Base-by-base conservation (phyloP, 2,329 filamentous ascomycete genomes). In the Escovopsis weberi region DNA sequence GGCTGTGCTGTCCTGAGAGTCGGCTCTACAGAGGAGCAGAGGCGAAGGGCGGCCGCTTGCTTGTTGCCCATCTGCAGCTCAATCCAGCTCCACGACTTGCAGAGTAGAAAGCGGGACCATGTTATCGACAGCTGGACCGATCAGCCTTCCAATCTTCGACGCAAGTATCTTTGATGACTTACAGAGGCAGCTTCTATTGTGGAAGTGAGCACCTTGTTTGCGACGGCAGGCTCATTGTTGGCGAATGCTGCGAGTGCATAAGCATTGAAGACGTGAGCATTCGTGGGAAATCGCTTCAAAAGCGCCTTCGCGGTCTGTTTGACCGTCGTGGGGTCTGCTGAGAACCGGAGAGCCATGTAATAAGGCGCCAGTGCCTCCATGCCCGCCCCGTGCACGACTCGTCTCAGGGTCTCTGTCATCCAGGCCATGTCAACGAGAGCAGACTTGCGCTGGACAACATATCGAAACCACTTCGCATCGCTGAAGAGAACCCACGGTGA, bases 181-280 rank as follows among this genome's bases (percentile, higher is more conserved):
- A 63, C 62, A 36, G 53, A 50, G 9, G 53, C 42, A 10, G 62
- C 51, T 28, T 53, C 45, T 3, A 85, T 64, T 2, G 85, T 80
- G 1, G 81, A 80, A 2, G 68, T 58, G 52, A 89, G 73, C 0
- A 91, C 78, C 41, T 75, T 77, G 19, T 68, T 63, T 4, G 82
- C 79, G 38, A 75, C 64, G 1, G 74, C 67, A 2, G 55, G 50
- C 23, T 81, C 79, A 0, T 69, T 74, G 28, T 70, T 70, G 1
- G 66, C 64, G 49, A 63, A 69, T 58, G 94, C 85, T 4, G 86
- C 75, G 12, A 85, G 61, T 0, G 82, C 85, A 54, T 89, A 94
- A 0, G 79, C 76, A 50, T 86, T 82, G 60, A 93, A 95, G 0
- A 95, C 65, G 12, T 68, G 65, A 3, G 84, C 57, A 50, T 77